Base-by-base conservation (phyloP, 2,329 filamentous ascomycete species). In the Colletotrichum agaves region DNA sequence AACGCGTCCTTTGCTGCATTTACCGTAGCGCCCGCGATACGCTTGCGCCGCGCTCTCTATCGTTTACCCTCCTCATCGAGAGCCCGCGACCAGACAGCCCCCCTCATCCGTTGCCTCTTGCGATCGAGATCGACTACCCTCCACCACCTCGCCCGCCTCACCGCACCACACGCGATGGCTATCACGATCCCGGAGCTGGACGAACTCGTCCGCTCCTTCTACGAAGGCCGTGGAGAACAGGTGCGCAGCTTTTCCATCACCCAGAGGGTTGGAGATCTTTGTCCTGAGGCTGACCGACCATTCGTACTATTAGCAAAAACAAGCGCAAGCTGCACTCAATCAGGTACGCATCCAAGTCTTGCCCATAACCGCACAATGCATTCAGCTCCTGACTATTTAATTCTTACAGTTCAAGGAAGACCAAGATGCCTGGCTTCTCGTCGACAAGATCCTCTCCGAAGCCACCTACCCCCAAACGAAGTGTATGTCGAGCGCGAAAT, bases 401-500 rank as follows among this genome's bases (percentile, higher is more conserved):
- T 69, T 61, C 23, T 70, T 69, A 49, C 70, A 98, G 93, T 99
- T 99, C 87, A 98, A 98, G 82, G 96, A 98, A 84, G 97, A 98
- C 77, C 94, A 95, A 66, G 96, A 99, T 84, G 91, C 96, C 68
- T 99, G 96, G 96, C 88, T 98, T 72, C 89, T 98, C 79, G 96
- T 98, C 75, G 96, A 98, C 79, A 94, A 97, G 83, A 97, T 99
- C 76, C 88, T 99, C 70, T 91, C 95, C 81, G 92, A 97, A 80
- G 93, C 96, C 71, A 91, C 91, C 79, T 97, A 98, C 78, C 90
- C 93, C 61, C 94, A 98, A 82, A 99, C 96, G 70, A 99, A 99
- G 85, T 99, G 93, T 94, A 84, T 76, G 90, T 84, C 73, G 52
- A 69, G 41, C 41, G 39, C 43, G 19, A 31, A 31, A 33, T 31